Evolutionary conservation across 139 green algal species (phyloP), one percentile per base, ranked within the genome.

Genomic region (Diplosphaera chodatii): DNA sequence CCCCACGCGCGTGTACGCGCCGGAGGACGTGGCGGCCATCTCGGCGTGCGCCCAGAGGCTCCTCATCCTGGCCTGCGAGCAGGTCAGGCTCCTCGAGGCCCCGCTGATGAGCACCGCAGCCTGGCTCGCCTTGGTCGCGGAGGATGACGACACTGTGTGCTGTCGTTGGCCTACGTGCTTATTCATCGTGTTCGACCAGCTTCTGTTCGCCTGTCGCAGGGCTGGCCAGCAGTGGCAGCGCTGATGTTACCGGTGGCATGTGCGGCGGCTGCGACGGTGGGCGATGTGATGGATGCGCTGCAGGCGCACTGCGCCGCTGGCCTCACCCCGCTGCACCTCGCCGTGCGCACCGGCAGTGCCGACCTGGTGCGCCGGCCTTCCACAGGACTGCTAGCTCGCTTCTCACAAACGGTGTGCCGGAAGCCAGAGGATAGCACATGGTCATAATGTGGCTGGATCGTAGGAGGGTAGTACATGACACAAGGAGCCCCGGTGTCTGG

Each of bases 251-350:
- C 69, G 0, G 63, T 55, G 0, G 72, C 31, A 13, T 41, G 27
- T 13, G 67, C 56, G 13, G 77, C 73, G 48, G 18, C 21, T 10
- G 25, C 5, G 0, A 65, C 40, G 20, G 55, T 30, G 0, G 69
- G 67, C 33, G 77, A 72, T n/a, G 76, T 71, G 4, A 29, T 78
- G 33, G 71, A 48, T 3, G 66, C 32, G 5, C 31, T 68, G 31
- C 68, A 86, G 34, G 33, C 69, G 5, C 34, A 64, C 29, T 63
- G 23, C 13, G 71, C 63, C 31, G 68, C 55, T 34, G 74, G 68
- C 32, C 70, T 87, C 48, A 70, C 71, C 3, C 64, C 86, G 70
- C 71, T 87, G 33, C 70, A 80, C 40, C 73, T 78, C 40, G 80
- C 77, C 23, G 82, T 87, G 34, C 72, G 77, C 63, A 78, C 66